Percentiles rank a stretch among this genome's conserved stretches.
Evolutionary conservation across 2,329 filamentous ascomycete genomes (phyloP).

Genomic region (Pestalotiopsis sp.): DNA sequence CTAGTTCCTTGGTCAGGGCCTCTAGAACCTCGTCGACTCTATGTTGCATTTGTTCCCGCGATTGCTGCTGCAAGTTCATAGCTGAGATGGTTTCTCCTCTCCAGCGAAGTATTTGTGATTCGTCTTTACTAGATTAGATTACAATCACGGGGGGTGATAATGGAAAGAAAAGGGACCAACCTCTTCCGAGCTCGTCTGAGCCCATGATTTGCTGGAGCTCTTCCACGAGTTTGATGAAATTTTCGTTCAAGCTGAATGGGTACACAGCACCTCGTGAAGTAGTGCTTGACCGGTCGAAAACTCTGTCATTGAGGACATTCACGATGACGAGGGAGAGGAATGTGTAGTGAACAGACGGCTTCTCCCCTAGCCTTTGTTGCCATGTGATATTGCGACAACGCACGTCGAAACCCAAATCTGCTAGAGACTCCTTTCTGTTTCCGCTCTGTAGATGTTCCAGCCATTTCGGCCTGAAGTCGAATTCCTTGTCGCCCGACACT

Average conservation of each 20-base stretch:
- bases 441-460: background rate
- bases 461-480: background rate
- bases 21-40: no score
- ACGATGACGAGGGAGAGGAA: background rate
- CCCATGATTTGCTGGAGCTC: background rate
- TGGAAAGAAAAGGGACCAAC: background rate
- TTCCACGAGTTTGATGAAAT: background rate
- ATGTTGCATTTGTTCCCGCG: rapidly evolving
- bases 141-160: no score
- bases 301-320: no score
- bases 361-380: background rate
- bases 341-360: background rate
- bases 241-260: background rate
- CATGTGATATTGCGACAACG: background rate
- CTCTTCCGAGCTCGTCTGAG: background rate
- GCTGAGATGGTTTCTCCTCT: no score
- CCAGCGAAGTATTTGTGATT: background rate
- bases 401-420: background rate
- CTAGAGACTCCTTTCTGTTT: background rate
- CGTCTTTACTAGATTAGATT: no score
- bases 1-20: no score
- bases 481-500: background rate
- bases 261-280: no score
- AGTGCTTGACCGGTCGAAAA: no score
- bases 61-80: no score